A percentile compares a stretch with the other conserved stretches of the same genome.
phyloP scores from a whole-genome alignment of 2,329 filamentous ascomycete genomes.

The Cordyceps cicadae region DNA sequence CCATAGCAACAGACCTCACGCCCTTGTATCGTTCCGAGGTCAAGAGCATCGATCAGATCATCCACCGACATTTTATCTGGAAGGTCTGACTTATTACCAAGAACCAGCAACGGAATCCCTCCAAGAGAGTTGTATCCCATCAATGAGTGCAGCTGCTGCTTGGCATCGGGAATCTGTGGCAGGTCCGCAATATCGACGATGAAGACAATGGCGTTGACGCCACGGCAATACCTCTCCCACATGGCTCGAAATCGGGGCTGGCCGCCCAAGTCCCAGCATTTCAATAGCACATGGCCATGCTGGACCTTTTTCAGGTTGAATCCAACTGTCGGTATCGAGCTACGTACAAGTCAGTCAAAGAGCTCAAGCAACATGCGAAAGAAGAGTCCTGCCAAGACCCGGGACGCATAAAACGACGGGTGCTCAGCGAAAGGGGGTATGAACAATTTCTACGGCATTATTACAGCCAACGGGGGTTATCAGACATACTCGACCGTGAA shows the following conservation, averaged over 20 bases:
- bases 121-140: conserved; percentile 77
- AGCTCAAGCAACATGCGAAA: conserved; percentile 1
- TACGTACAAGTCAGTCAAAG: conserved; percentile 42
- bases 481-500: conserved; percentile 90
- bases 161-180: conserved; percentile 70
- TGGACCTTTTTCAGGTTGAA: conserved; percentile 99
- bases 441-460: background rate
- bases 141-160: conserved; percentile 84
- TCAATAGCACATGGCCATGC: conserved; percentile 94
- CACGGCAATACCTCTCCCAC: conserved; percentile 98
- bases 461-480: background rate
- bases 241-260: conserved; percentile 95
- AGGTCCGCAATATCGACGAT: conserved; percentile 94
- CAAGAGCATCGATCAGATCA: conserved; percentile 86
- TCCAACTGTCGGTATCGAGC: conserved; percentile 94
- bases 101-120: conserved; percentile 84
- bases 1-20: conserved; percentile 98
- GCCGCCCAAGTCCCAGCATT: conserved; percentile 97
- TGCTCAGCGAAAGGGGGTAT: background rate
- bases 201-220: conserved; percentile 95
- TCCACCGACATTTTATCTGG: conserved; percentile 87
- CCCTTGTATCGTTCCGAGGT: conserved; percentile 79
- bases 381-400: background rate
- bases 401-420: background rate
- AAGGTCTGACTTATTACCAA: conserved; percentile 96